Percentiles rank a stretch among this genome's conserved stretches.
These are phyloP conservation scores for Aphanomyces stellatus DNA, from an alignment of 352 stramenopile genomes.

Conservation along the genomic window DNA sequence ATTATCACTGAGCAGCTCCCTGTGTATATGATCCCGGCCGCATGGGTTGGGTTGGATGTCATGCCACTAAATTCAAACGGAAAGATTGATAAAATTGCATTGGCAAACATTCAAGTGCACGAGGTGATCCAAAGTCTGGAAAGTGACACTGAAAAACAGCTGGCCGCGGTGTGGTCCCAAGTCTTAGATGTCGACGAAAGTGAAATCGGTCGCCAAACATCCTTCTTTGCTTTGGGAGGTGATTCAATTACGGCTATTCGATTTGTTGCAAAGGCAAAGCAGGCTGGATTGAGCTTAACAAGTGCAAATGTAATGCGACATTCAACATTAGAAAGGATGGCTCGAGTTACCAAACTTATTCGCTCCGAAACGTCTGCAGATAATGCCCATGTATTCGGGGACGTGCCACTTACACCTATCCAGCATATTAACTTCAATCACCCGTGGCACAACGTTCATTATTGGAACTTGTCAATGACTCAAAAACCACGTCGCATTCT, in stretches of 20 bases:
- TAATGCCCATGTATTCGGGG: not conserved
- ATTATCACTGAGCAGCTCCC: slow-evolving; percentile 71
- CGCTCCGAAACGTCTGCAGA: not conserved
- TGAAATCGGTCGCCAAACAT: not conserved
- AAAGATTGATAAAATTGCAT: too few species aligned
- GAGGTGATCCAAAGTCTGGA: too few species aligned
- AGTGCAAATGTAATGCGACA: not conserved
- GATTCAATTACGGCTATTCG: not conserved
- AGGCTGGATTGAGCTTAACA: not conserved
- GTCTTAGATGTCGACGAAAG: not conserved
- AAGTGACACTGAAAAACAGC: too few species aligned
- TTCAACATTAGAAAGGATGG: not conserved
- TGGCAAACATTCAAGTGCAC: too few species aligned
- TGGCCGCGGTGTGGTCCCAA: too few species aligned
- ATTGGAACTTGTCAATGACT: not conserved
- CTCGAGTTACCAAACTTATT: not conserved
- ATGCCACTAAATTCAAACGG: too few species aligned
- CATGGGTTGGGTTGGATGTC: slow-evolving; percentile 75
- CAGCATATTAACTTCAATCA: not conserved
- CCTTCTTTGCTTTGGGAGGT: not conserved
- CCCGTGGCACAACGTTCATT: not conserved
- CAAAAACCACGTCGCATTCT: not conserved
- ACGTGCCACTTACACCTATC: not conserved
- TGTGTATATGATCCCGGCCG: slow-evolving; percentile 72
- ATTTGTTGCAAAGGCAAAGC: not conserved